A percentile compares a stretch with the other conserved stretches of the same genome.
Conservation (phyloP, 345 rosid genomes). For the Brassica napus region DNA sequence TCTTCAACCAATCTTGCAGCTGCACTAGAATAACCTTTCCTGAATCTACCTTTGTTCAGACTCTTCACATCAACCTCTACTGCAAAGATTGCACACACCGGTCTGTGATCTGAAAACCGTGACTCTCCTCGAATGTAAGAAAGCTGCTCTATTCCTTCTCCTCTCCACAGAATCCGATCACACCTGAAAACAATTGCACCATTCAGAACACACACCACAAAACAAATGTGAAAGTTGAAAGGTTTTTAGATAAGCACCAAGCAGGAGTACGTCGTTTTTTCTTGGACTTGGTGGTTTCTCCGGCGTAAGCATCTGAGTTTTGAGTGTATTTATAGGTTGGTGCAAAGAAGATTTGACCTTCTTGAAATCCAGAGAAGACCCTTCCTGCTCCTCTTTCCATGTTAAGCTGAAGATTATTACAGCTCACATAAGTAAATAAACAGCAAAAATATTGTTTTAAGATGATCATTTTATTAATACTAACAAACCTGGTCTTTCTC, state of each 20-base stretch:
- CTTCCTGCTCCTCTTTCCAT: slow-evolving; percentile 89
- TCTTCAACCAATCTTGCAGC: slow-evolving; percentile 53
- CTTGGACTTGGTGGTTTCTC: slow-evolving; percentile 84
- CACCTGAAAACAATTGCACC: slow-evolving; percentile 59
- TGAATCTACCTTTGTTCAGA: slow-evolving; percentile 46
- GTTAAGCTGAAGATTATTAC: slow-evolving; percentile 54
- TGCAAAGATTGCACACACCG: slow-evolving; percentile 77
- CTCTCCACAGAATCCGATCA: slow-evolving; percentile 86
- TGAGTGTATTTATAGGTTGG: slow-evolving; percentile 90
- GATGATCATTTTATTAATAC: neutral
- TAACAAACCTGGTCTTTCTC: slow-evolving; percentile 83
- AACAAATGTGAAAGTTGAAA: neutral
- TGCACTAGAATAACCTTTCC: slow-evolving; percentile 72
- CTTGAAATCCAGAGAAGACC: slow-evolving; percentile 71
- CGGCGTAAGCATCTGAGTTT: slow-evolving; percentile 87
- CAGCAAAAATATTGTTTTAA: neutral
- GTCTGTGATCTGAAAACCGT: slow-evolving; percentile 91
- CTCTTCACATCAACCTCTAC: slow-evolving; percentile 62
- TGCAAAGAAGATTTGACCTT: slow-evolving; percentile 77
- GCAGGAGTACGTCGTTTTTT: slow-evolving; percentile 98
- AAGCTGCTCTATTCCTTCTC: slow-evolving; percentile 75
- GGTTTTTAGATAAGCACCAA: slow-evolving; percentile 49
- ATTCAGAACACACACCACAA: neutral
- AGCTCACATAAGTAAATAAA: neutral
- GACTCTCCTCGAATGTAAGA: slow-evolving; percentile 80